phyloP scores from a whole-genome alignment of 345 rosid species.

The Acer campestre region DNA sequence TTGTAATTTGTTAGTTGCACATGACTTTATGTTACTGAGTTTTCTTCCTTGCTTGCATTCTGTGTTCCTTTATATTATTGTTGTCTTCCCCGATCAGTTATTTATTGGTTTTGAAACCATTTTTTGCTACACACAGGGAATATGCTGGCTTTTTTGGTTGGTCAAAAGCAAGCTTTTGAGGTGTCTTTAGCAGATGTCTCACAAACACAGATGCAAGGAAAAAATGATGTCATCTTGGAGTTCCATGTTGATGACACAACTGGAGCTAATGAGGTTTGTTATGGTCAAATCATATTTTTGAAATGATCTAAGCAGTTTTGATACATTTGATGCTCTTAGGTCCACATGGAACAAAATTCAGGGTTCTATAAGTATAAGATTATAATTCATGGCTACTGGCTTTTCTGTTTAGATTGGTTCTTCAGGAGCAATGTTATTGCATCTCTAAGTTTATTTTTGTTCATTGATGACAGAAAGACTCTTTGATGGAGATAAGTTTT shows the following conservation, averaged over 20 bases:
- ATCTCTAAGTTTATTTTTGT: slow-evolving; percentile 12
- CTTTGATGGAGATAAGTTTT: slow-evolving; percentile 94
- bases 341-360: background rate
- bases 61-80: background rate
- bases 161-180: slow-evolving; percentile 94
- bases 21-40: background rate
- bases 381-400: background rate
- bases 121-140: slow-evolving; percentile 52
- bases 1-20: background rate
- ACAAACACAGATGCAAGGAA: slow-evolving; percentile 89
- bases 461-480: slow-evolving; percentile 70
- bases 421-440: background rate
- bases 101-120: background rate
- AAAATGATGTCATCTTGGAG: slow-evolving; percentile 90
- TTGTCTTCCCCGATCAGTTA: background rate
- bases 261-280: slow-evolving; percentile 91
- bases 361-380: background rate
- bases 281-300: background rate
- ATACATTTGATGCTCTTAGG: background rate
- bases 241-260: slow-evolving; percentile 97
- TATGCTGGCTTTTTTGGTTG: slow-evolving; percentile 79
- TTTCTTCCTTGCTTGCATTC: background rate
- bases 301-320: background rate
- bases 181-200: slow-evolving; percentile 89
- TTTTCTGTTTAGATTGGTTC: background rate